Percentiles rank a stretch among this genome's conserved stretches.
Conservation (phyloP, 108 stramenopile species). For the Epipyxis sp. region DNA sequence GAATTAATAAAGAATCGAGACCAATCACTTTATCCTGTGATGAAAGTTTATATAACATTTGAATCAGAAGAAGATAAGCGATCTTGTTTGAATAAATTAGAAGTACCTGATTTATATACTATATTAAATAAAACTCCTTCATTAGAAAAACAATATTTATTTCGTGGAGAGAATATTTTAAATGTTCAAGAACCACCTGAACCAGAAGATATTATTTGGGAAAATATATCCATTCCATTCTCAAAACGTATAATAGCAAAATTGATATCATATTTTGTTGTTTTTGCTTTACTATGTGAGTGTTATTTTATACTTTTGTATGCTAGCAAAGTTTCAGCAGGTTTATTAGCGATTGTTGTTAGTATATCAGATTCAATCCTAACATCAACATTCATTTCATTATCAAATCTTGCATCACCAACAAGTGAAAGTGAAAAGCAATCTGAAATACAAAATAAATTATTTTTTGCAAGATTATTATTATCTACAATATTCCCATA, state of each 20-base stretch:
- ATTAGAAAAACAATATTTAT: background rate
- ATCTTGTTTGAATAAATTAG: slow-evolving; percentile 39
- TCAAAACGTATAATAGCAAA: slow-evolving; percentile 14
- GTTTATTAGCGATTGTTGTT: slow-evolving; percentile 46
- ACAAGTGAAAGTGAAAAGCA: background rate
- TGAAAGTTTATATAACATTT: slow-evolving; percentile 45
- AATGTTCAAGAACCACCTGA: slow-evolving; percentile 50
- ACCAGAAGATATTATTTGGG: slow-evolving; percentile 46
- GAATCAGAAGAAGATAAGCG: slow-evolving; percentile 45
- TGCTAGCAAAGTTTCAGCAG: background rate
- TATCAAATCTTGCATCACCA: slow-evolving; percentile 14
- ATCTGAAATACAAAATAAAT: background rate
- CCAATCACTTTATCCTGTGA: slow-evolving; percentile 12
- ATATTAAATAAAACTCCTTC: background rate
- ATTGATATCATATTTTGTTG: slow-evolving; percentile 22
- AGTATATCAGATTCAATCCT: slow-evolving; percentile 45
- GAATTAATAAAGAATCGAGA: too few relatives aligned
- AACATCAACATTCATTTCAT: slow-evolving; percentile 39
- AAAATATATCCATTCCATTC: slow-evolving; percentile 7
- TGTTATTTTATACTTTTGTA: slow-evolving; percentile 25
- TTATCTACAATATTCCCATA: slow-evolving; percentile 53
- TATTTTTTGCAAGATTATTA: slow-evolving; percentile 39
- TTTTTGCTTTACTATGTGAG: slow-evolving; percentile 28
- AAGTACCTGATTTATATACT: slow-evolving; percentile 14
- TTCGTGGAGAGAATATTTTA: slow-evolving; percentile 18